Evolutionary conservation across 345 rosid species (phyloP).

Genomic region (Gynandropsis gynandra): DNA sequence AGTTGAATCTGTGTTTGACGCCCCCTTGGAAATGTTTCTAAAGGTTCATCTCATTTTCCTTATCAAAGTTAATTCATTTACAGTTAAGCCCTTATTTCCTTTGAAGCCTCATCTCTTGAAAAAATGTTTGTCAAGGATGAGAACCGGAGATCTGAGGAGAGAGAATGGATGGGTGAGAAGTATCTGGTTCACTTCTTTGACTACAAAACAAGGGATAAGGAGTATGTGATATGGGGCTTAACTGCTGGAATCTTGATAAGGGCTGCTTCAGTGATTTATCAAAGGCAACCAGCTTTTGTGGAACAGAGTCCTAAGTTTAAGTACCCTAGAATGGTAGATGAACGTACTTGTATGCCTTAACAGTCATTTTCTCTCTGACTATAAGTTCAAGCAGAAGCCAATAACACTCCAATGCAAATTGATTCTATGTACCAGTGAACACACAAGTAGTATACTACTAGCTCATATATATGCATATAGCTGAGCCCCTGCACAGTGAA

Average conservation of each 20-base stretch:
- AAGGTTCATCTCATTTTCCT: constrained; percentile 42
- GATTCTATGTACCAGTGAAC: constrained; percentile 20
- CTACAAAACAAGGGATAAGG: constrained; percentile 40
- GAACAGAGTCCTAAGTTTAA: constrained; percentile 61
- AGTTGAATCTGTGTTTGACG: constrained; percentile 86
- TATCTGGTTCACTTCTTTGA: constrained; percentile 58
- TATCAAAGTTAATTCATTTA: constrained; percentile 6
- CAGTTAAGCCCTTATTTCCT: neutral
- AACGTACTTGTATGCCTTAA: constrained; percentile 33
- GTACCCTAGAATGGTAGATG: constrained; percentile 36
- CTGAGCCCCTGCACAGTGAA: neutral
- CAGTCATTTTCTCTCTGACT: constrained; percentile 8
- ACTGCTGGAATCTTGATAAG: constrained; percentile 68
- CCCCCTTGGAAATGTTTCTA: constrained; percentile 86
- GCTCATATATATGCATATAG: constrained; percentile 3
- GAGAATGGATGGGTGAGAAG: constrained; percentile 65
- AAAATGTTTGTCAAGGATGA: constrained; percentile 43
- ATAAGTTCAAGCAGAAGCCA: constrained; percentile 1
- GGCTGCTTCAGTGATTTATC: constrained; percentile 64
- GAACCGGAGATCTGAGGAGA: constrained; percentile 56
- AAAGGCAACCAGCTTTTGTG: constrained; percentile 49
- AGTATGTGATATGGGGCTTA: constrained; percentile 59
- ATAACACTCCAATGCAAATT: constrained; percentile 15
- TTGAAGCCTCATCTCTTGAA: constrained; percentile 10
- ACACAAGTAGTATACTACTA: constrained; percentile 22